Evolutionary conservation across 768 basidiomycete species (phyloP).

Genomic region (Lactarius sp.): DNA sequence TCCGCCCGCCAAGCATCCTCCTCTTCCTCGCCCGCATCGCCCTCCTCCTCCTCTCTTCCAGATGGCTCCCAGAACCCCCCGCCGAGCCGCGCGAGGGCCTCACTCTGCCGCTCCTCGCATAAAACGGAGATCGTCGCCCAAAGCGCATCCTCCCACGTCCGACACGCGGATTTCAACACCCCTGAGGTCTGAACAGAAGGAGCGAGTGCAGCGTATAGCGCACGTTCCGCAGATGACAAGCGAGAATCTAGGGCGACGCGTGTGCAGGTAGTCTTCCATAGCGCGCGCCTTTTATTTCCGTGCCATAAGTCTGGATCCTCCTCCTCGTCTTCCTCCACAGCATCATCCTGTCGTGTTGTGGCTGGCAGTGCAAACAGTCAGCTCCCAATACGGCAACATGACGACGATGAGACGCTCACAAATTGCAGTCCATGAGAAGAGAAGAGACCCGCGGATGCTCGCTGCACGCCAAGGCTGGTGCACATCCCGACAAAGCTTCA

Average conservation of each 20-base stretch:
- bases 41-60: slow-evolving; percentile 36
- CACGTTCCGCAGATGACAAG: slow-evolving; percentile 57
- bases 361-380: slow-evolving; percentile 28
- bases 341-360: slow-evolving; percentile 45
- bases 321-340: slow-evolving; percentile 42
- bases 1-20: slow-evolving; percentile 65
- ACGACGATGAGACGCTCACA: slow-evolving; percentile 39
- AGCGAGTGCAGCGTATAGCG: slow-evolving; percentile 80
- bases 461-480: slow-evolving; percentile 93
- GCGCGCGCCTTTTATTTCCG: slow-evolving; percentile 70
- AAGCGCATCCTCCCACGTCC: slow-evolving; percentile 92
- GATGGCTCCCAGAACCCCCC: slow-evolving; percentile 82
- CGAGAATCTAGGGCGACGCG: slow-evolving; percentile 73
- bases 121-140: slow-evolving; percentile 86
- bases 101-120: slow-evolving; percentile 75
- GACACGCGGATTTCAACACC: slow-evolving; percentile 66
- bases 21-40: slow-evolving; percentile 33
- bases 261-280: slow-evolving; percentile 88
- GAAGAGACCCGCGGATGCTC: slow-evolving; percentile 73
- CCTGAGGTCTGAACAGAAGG: slow-evolving; percentile 63
- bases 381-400: background rate
- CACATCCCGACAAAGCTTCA: slow-evolving; percentile 73
- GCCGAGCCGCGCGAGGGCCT: slow-evolving; percentile 56
- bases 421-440: slow-evolving; percentile 73
- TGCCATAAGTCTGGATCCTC: slow-evolving; percentile 45